These are phyloP conservation scores for Miscanthus sacchariflorus DNA, from an alignment of 202 grass and related monocot genomes.

Conservation along the genomic window DNA sequence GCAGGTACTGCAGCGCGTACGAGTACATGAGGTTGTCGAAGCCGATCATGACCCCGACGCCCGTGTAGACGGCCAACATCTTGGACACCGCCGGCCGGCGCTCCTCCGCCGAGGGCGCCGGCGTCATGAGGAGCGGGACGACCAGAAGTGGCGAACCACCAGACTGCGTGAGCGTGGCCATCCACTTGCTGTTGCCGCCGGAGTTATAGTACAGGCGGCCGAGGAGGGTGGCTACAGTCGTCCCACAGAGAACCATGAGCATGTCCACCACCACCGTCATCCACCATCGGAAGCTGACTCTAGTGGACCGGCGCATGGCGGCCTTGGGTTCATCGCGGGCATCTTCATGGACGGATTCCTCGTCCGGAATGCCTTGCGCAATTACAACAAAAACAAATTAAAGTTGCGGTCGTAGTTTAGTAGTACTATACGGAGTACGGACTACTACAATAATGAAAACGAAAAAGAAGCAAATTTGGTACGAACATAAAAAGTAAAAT, in stretches of 20 bases:
- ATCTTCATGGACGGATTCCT: conserved; percentile 6
- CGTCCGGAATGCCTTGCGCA: conserved; percentile 28
- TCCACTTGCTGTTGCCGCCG: background rate
- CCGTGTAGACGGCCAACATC: background rate
- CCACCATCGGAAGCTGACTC: conserved; percentile 56
- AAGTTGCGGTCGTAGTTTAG: background rate
- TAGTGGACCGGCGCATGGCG: background rate
- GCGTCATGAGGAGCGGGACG: conserved; percentile 7
- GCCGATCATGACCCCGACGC: background rate
- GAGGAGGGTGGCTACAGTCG: conserved; percentile 48
- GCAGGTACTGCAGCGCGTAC: conserved; percentile 17
- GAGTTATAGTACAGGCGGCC: background rate
- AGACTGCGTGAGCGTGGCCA: background rate
- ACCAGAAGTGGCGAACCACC: background rate
- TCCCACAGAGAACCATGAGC: conserved; percentile 62
- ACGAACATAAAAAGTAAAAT: background rate
- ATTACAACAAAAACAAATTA: background rate
- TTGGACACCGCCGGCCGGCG: background rate
- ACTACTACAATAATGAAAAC: too few species aligned
- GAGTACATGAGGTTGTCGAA: background rate
- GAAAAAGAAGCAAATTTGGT: too few species aligned
- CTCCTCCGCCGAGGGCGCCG: background rate
- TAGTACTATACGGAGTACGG: too few species aligned
- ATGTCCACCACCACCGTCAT: conserved; percentile 53
- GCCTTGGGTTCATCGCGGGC: background rate